These are phyloP conservation scores for Trichoderma breve DNA, from an alignment of 2,329 filamentous ascomycete species.

Conservation along the genomic window DNA sequence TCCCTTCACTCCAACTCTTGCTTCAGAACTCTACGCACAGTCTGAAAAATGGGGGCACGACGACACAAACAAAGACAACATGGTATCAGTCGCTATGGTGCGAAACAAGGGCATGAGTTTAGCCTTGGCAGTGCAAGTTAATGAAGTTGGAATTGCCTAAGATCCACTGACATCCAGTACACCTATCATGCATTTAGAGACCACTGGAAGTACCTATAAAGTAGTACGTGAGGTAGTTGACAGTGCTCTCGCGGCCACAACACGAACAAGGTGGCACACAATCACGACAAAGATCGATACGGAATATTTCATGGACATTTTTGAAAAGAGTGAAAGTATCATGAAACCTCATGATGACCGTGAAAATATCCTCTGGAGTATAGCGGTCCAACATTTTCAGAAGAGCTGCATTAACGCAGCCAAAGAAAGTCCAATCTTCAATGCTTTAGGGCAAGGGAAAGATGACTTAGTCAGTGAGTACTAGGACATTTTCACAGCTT, in stretches of 20 bases:
- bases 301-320: not conserved
- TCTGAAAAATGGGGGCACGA: not conserved
- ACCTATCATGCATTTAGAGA: not conserved
- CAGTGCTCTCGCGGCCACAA: not conserved
- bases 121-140: not conserved
- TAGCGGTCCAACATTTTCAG: not conserved
- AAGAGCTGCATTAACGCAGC: not conserved
- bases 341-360: not conserved
- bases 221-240: not conserved
- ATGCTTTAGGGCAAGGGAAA: not conserved
- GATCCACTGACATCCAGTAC: not conserved
- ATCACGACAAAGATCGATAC: not conserved
- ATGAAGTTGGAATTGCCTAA: not conserved
- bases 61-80: not conserved
- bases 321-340: not conserved
- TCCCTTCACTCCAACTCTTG: not conserved
- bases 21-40: not conserved
- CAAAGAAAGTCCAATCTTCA: not conserved
- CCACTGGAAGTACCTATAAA: not conserved
- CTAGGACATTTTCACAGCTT: not conserved
- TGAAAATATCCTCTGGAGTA: not conserved
- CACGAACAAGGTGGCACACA: not conserved
- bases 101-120: not conserved
- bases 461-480: not conserved
- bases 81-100: not conserved